Conservation (phyloP, 2,329 filamentous ascomycete species). For the Nemania diffusa region DNA sequence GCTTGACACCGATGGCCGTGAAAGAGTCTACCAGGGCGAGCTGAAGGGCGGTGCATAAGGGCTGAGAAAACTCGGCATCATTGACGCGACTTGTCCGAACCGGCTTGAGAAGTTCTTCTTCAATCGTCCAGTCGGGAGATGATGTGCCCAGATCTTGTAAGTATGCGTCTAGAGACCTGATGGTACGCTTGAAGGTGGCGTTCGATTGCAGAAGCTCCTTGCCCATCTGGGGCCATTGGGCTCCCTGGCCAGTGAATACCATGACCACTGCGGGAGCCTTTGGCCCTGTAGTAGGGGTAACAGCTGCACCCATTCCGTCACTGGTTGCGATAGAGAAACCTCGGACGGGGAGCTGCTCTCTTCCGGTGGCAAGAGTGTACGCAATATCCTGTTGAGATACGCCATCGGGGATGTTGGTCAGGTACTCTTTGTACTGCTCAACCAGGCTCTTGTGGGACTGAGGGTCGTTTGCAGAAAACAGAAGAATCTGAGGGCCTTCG, state of each 20-base stretch:
- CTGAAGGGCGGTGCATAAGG: neutral
- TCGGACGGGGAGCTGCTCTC: no score
- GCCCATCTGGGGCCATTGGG: slow-evolving; percentile 23
- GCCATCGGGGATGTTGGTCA: no score
- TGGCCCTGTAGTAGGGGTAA: neutral
- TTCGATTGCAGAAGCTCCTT: neutral
- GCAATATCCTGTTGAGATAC: no score
- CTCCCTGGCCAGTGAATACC: slow-evolving; percentile 29
- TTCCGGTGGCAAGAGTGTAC: no score
- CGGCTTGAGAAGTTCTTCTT: neutral
- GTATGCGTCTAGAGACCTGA: neutral
- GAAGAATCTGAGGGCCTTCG: no score
- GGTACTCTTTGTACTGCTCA: no score
- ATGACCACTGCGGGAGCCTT: neutral
- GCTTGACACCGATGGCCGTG: slow-evolving; percentile 48
- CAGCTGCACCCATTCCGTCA: no score
- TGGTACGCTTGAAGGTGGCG: slow-evolving; percentile 13
- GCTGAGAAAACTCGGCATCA: neutral
- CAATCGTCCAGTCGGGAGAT: neutral
- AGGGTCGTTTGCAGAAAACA: no score
- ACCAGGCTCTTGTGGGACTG: no score
- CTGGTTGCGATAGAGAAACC: no score
- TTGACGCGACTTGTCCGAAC: neutral
- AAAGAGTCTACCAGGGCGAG: slow-evolving; percentile 55
- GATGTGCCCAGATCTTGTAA: neutral